Percentiles rank a stretch among this genome's conserved stretches.
These are phyloP conservation scores for Cichorium intybus DNA, from an alignment of 140 eudicot species.

Conservation along the genomic window DNA sequence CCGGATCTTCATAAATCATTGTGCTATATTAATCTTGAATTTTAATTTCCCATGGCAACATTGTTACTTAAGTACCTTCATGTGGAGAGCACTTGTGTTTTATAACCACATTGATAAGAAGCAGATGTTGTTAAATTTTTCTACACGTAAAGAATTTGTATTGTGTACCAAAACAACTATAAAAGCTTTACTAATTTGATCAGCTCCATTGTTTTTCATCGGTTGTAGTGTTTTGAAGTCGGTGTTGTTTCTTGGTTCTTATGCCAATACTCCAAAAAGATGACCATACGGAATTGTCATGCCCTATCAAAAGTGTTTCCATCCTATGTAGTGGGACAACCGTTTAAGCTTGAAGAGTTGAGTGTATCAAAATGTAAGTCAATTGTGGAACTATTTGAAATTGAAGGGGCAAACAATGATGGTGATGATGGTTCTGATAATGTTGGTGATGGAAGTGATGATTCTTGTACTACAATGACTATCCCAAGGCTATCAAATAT, in stretches of 20 bases:
- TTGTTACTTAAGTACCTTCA: neutral
- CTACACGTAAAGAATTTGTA: neutral
- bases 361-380: neutral
- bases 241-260: neutral
- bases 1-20: no score
- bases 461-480: neutral
- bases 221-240: constrained; percentile 4
- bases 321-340: neutral
- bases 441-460: neutral
- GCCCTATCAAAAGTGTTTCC: constrained; percentile 11
- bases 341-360: constrained; percentile 5
- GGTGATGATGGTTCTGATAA: no score
- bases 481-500: neutral
- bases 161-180: neutral
- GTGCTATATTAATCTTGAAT: no score
- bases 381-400: constrained; percentile 15
- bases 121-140: neutral
- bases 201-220: neutral
- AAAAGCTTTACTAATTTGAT: neutral
- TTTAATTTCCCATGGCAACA: neutral
- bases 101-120: neutral
- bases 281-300: neutral
- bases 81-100: neutral
- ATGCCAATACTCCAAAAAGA: neutral
- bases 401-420: neutral